A percentile compares a stretch with the other conserved stretches of the same genome.
These are phyloP conservation scores for Metschnikowia gelsemii DNA, from an alignment of 805 yeast species.

Conservation along the genomic window DNA sequence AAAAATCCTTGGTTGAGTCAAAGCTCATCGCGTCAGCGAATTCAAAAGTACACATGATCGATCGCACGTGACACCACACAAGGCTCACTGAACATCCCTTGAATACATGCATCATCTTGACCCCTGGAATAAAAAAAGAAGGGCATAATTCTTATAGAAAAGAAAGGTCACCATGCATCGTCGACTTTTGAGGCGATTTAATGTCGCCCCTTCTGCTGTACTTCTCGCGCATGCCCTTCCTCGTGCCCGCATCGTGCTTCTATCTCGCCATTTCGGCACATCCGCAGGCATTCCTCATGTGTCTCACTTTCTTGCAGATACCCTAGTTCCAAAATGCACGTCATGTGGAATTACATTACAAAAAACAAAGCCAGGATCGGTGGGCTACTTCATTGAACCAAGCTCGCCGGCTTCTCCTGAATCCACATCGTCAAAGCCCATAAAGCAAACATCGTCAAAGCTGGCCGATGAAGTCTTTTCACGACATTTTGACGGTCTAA, in stretches of 20 bases:
- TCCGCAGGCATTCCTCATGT: slow-evolving; percentile 11
- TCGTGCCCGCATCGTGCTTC: slow-evolving; percentile 10
- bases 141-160: neutral
- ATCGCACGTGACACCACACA: slow-evolving; percentile 3
- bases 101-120: no score
- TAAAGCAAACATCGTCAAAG: slow-evolving; percentile 9
- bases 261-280: slow-evolving; percentile 2
- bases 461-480: slow-evolving; percentile 28
- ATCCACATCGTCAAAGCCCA: neutral
- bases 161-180: neutral
- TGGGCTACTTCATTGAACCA: slow-evolving; percentile 44
- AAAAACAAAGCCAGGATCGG: slow-evolving; percentile 27
- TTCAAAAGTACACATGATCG: neutral
- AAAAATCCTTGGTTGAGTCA: no score
- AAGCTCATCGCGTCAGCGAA: neutral
- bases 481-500: slow-evolving; percentile 19
- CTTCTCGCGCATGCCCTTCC: neutral
- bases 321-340: slow-evolving; percentile 36
- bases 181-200: neutral
- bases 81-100: neutral
- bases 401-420: neutral
- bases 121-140: neutral
- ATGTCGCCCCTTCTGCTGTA: neutral
- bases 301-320: slow-evolving; percentile 16
- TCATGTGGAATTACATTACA: slow-evolving; percentile 63